Percentiles rank a stretch among this genome's conserved stretches.
Evolutionary conservation across 2,329 filamentous ascomycete genomes (phyloP).

Genomic region (Epichloe typhina): DNA sequence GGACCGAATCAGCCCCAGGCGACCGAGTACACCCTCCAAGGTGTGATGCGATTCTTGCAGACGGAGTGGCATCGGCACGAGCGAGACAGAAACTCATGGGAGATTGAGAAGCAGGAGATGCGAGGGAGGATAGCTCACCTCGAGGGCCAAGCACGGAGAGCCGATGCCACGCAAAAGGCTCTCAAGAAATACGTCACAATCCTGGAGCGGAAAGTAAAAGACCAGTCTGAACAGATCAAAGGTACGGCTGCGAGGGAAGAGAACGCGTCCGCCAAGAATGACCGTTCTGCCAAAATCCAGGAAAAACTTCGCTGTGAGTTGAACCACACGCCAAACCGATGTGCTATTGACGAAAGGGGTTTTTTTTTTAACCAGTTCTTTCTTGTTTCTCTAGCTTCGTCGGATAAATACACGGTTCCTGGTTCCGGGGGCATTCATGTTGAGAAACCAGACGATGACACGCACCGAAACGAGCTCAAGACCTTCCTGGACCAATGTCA

Average conservation of each 20-base stretch:
- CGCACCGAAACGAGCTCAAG: conserved; percentile 40
- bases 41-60: conserved; percentile 98
- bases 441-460: conserved; percentile 36
- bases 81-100: conserved; percentile 94
- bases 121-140: conserved; percentile 90
- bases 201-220: conserved; percentile 76
- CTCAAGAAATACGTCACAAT: conserved; percentile 83
- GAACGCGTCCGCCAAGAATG: conserved; percentile 33
- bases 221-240: conserved; percentile 62
- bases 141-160: conserved; percentile 77
- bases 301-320: conserved; percentile 41
- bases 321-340: background rate
- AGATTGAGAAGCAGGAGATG: conserved; percentile 98
- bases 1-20: conserved; percentile 39
- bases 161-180: conserved; percentile 78
- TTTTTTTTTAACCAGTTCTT: background rate
- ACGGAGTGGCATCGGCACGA: conserved; percentile 99
- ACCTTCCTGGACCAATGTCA: conserved; percentile 51
- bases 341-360: background rate
- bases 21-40: conserved; percentile 50
- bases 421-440: conserved; percentile 34
- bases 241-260: conserved; percentile 24
- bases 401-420: conserved; percentile 28
- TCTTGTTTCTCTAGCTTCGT: conserved; percentile 21
- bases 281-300: conserved; percentile 39